Percentiles rank a stretch among this genome's conserved stretches.
Evolutionary conservation across 2,329 filamentous ascomycete genomes (phyloP).

Genomic region (Amphichorda felina): DNA sequence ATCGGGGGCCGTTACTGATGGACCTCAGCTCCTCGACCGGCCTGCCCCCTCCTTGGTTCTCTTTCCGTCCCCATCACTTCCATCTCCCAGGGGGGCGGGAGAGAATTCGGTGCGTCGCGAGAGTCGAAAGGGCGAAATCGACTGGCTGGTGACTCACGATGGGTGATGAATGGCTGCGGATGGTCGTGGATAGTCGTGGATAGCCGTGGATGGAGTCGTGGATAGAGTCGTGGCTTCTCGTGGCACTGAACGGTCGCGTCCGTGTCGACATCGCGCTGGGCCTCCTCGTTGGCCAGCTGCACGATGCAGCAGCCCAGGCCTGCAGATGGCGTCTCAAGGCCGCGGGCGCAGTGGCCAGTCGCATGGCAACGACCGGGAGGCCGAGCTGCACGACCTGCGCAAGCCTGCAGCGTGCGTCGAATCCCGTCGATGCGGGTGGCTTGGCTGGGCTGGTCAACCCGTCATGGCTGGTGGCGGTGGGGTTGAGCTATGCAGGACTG

Average conservation of each 20-base stretch:
- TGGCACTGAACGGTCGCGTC: neutral
- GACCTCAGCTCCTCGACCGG: too few relatives aligned
- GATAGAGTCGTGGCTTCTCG: too few relatives aligned
- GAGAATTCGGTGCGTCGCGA: conserved; percentile 1
- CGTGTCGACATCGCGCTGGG: neutral
- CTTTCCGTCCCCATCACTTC: neutral
- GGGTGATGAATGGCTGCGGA: neutral
- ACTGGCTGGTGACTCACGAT: conserved; percentile 14
- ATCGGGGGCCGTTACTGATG: neutral
- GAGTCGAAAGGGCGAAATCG: conserved; percentile 4
- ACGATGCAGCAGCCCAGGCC: neutral
- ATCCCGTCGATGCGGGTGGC: too few relatives aligned
- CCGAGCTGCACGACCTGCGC: neutral
- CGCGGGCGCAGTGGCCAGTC: conserved; percentile 2
- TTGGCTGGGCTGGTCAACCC: too few relatives aligned
- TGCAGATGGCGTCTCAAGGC: conserved; percentile 2
- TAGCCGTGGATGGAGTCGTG: too few relatives aligned
- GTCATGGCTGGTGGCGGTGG: too few relatives aligned
- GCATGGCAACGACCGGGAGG: neutral
- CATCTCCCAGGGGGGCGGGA: neutral
- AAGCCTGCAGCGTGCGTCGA: neutral
- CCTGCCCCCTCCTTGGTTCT: neutral
- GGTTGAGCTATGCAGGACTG: too few relatives aligned
- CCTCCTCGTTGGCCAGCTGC: neutral
- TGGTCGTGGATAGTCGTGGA: too few relatives aligned